Evolutionary conservation across 1,139 yeast species (phyloP).

Genomic region (Candida smagusa): DNA sequence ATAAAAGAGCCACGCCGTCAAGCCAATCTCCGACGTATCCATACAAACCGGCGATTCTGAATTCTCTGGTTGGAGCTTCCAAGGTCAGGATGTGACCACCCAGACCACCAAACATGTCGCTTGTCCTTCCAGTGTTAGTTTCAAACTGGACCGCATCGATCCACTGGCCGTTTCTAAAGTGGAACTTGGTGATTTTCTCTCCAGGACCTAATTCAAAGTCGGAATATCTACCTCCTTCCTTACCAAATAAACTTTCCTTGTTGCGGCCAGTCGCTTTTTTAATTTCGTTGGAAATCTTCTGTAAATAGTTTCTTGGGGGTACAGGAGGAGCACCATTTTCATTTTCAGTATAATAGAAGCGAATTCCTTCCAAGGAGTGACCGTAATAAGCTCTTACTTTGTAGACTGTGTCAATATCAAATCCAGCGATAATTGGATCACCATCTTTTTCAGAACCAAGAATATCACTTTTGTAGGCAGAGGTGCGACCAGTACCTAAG

Average conservation of each 20-base stretch:
- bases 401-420: conserved; percentile 31
- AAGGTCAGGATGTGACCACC: conserved; percentile 70
- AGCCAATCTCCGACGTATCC: conserved; percentile 71
- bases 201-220: conserved; percentile 56
- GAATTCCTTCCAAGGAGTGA: conserved; percentile 73
- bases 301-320: conserved; percentile 48
- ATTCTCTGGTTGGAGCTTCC: conserved; percentile 54
- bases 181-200: conserved; percentile 59
- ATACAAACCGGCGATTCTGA: conserved; percentile 59
- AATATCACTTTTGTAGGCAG: conserved; percentile 45
- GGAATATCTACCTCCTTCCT: conserved; percentile 51
- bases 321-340: conserved; percentile 32
- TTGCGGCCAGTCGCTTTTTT: neutral
- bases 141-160: conserved; percentile 79
- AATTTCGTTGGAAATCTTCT: conserved; percentile 16
- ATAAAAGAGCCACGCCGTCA: conserved; percentile 67
- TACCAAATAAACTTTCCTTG: conserved; percentile 49
- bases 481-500: conserved; percentile 38
- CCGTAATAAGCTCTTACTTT: conserved; percentile 68
- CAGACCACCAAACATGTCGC: conserved; percentile 57
- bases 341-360: conserved; percentile 17
- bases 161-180: conserved; percentile 81
- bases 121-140: conserved; percentile 47
- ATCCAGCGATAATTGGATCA: conserved; percentile 23
- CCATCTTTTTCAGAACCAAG: conserved; percentile 34